Base-by-base conservation (phyloP, 768 basidiomycete species). In the Termitomyces sp. region DNA sequence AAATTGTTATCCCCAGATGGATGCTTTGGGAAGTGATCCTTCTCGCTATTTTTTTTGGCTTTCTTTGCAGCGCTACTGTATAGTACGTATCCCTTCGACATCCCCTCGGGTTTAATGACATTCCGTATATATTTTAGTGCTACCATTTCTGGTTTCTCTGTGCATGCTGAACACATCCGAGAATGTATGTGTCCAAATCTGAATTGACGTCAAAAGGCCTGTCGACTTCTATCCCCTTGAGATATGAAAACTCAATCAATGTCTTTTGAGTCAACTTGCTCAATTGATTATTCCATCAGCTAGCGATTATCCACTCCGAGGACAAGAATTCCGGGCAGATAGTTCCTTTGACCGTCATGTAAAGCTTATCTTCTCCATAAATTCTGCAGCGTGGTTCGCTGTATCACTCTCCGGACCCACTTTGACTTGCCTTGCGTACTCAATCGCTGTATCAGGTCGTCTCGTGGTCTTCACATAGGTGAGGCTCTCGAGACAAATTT, bases 321-420 rank as follows among this genome's bases (percentile, higher is more conserved):
- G 57, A 58, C 42, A 24, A 51, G n/a, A 41, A 26, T 51, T 37
- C 16, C 34, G 61, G 55, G 43, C 53, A 39, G 56, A 47, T 43
- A 46, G 51, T 53, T 50, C 51, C 50, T 47, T 55, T 29, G 13
- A 43, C 18, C 14, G 13, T 34, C 18, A 47, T 50, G 20, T 22
- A 37, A 55, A 26, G 57, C 47, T 49, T 48, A 47, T 32, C 58
- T 59, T 62, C 58, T 57, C 58, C 58, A 55, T 58, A 58, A 61
- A 59, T 14, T 24, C 31, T 57, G n/a, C 12, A 46, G 57, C 36
- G 51, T 48, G 57, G 51, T 47, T 53, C 34, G 31, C 14, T 39
- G 50, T 54, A 43, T 10, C 5, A 24, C 20, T 42, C 16, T 50
- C 22, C 3, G 34, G 14, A 34, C 36, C 36, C 16, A 37, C 24